phyloP scores from a whole-genome alignment of 2,329 filamentous ascomycete genomes.

The Cercospora zeina region DNA sequence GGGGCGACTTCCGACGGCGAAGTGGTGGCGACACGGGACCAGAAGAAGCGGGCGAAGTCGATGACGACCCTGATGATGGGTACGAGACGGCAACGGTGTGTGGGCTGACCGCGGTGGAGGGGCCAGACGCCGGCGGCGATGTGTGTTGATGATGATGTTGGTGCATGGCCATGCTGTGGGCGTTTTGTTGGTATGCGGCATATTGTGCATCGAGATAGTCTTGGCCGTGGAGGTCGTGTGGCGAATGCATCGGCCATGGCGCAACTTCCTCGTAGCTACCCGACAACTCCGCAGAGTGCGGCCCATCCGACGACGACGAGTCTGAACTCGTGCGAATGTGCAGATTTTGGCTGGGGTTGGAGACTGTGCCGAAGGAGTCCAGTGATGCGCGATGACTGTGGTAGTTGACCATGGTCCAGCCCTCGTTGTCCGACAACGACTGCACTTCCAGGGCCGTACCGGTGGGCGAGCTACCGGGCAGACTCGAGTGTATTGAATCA shows the following conservation, averaged over 20 bases:
- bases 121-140: conserved; percentile 31
- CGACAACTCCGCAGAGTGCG: conserved; percentile 61
- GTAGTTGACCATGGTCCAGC: conserved; percentile 75
- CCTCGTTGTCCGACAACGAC: conserved; percentile 82
- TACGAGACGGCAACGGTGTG: conserved; percentile 31
- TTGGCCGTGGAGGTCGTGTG: conserved; percentile 66
- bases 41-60: conserved; percentile 40
- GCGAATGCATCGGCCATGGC: conserved; percentile 75
- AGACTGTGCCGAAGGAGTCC: conserved; percentile 69
- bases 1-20: conserved; percentile 60
- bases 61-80: conserved; percentile 36
- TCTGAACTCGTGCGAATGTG: conserved; percentile 86
- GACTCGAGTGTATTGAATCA: conserved; percentile 41
- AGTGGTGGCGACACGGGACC: conserved; percentile 51
- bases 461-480: conserved; percentile 65
- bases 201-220: conserved; percentile 63
- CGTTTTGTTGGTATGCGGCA: conserved; percentile 45
- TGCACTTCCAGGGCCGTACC: conserved; percentile 82
- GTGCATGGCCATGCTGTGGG: conserved; percentile 30
- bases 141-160: conserved; percentile 34
- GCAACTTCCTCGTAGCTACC: conserved; percentile 79
- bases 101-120: conserved; percentile 35
- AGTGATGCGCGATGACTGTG: conserved; percentile 58
- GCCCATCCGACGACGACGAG: conserved; percentile 70
- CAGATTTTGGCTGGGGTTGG: conserved; percentile 87